Base-by-base conservation (phyloP, 2,329 filamentous ascomycete species). In the Fusarium graminum region DNA sequence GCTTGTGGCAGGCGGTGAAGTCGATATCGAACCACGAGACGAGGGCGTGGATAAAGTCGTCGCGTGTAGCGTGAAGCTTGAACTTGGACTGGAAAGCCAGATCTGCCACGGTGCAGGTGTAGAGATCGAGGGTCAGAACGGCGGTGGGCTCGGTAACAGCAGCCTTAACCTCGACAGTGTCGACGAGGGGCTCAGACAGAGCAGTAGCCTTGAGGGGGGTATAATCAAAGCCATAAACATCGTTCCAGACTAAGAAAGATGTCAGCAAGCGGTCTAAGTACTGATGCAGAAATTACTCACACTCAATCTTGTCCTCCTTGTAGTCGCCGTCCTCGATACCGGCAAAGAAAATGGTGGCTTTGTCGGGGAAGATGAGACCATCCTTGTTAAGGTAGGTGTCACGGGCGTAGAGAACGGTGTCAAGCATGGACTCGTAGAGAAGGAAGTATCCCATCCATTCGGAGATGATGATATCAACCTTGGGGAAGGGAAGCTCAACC, bases 391-490 rank as follows among this genome's bases (percentile, higher is more conserved):
- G 89, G 80, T 97, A 99, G 78, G 86, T 91, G 85, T 99, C 95
- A 73, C 95, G 90, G 26, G 95, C 95, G 77, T 97, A 98, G 60
- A 99, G 87, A 49, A 99, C 95, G 30, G 95, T 99, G 83, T 99
- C 95, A 76, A 99, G 82, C 95, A 99, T 99, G 87, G 88, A 92
- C 88, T 99, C 95, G 82, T 99, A 99, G 63, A 99, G 89, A 52
- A 99, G 84, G 85, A 98, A 98, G 84, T 99, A 99, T 32, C 95
- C 95, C 95, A 99, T 99, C 95, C 95, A 99, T 85, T 99, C 95
- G 3, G 94, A 98, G 79, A 99, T 97, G 82, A 99, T 99, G 78
- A 99, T 99, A 77, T 99, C 95, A 69, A 99, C 95, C 82, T 98
- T 92, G 75, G 93, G 91, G 81, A 91, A 97, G 19, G 95, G 95